Evolutionary conservation across 1,284 basidiomycete species (phyloP), one percentile per base, ranked within the genome.

Genomic region (Neonothopanus nambi): DNA sequence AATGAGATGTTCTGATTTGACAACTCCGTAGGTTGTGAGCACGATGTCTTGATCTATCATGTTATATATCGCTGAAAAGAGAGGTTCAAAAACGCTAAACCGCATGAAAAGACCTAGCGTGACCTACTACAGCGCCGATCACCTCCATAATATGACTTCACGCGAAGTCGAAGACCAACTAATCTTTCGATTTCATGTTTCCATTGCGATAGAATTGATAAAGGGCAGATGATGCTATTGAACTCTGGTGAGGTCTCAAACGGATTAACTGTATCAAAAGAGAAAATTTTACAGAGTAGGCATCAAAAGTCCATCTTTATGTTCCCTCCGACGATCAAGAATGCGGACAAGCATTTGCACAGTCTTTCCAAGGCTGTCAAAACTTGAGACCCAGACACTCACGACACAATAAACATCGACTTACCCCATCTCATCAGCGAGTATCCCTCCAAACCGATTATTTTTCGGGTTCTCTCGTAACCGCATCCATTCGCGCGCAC

Each of bases 341-440:
- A 50, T 50, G 23, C 24, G 26, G 5, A 50, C 48, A 30, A 50
- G 23, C 17, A 21, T 35, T 13, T 41, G 26, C n/a, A 50, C 20
- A 35, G 48, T 50, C 17, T 50, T 50, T 21, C 48, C 48, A 30
- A 50, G 48, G 15, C 48, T 50, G 11, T 6, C 11, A 41, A n/a
- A 30, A 17, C n/a, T n/a, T n/a, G n/a, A 38, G 26, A 41, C 12
- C 35, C 24, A 45, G 9, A 39, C 23, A 26, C 20, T 3, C 3
- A 21, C 24, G 21, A 30, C 17, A 20, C 8, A 12, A 20, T 7
- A 33, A 17, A 26, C 36, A 24, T 2, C 13, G 41, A 11, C 48
- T 50, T n/a, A 42, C 48, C 48, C 48, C 48, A 50, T 50, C 39
- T 50, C 48, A 21, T 50, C 48, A 15, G 48, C 48, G 28, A 50